A percentile compares a stretch with the other conserved stretches of the same genome.
These are phyloP conservation scores for Lepiota subincarnata DNA, from an alignment of 768 basidiomycete species.

Conservation along the genomic window DNA sequence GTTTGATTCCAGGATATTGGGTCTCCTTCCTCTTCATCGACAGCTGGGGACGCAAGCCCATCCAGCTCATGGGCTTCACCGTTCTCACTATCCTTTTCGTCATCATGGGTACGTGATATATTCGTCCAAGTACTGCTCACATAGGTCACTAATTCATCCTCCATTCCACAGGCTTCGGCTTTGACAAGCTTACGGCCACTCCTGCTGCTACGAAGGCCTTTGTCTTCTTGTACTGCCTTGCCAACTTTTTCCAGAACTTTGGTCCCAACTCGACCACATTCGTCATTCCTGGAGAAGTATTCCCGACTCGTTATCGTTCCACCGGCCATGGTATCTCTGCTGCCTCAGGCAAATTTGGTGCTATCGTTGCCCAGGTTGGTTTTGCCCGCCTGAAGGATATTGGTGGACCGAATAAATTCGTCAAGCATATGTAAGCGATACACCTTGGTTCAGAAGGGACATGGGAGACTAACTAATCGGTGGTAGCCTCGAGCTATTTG, in stretches of 20 bases:
- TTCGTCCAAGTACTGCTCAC: not conserved
- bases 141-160: not conserved
- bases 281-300: constrained; percentile 75
- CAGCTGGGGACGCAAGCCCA: constrained; percentile 75
- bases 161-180: constrained; percentile 55
- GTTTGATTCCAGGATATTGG: constrained; percentile 82
- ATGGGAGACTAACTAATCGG: constrained; percentile 5
- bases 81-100: constrained; percentile 63
- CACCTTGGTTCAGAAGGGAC: not conserved
- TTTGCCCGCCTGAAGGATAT: constrained; percentile 68
- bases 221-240: constrained; percentile 81
- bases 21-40: constrained; percentile 65
- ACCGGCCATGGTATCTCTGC: constrained; percentile 84
- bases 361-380: constrained; percentile 76
- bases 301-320: constrained; percentile 86
- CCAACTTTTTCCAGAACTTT: constrained; percentile 90
- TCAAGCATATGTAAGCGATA: constrained; percentile 61
- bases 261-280: constrained; percentile 82
- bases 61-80: constrained; percentile 76
- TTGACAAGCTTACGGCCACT: constrained; percentile 49
- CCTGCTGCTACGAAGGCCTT: constrained; percentile 48
- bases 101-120: constrained; percentile 53
- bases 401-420: constrained; percentile 56
- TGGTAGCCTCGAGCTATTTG: constrained; percentile 69
- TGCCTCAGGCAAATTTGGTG: constrained; percentile 79